These are phyloP conservation scores for Cochlearia excelsa DNA, from an alignment of 345 rosid genomes.

Conservation along the genomic window DNA sequence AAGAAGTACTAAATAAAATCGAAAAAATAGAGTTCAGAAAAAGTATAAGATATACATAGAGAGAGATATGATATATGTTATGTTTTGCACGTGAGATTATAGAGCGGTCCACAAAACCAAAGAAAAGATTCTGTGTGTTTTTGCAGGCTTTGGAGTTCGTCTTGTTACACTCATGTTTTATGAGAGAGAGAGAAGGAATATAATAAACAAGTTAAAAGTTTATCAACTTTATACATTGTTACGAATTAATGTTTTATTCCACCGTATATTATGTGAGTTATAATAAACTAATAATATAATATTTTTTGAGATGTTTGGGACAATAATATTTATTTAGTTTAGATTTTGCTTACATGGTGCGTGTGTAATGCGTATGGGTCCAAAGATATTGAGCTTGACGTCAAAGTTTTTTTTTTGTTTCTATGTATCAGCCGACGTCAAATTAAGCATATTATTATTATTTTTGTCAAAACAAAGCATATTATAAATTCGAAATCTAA, in stretches of 20 bases:
- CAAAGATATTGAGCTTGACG: slow-evolving; percentile 3
- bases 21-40: slow-evolving; percentile 18
- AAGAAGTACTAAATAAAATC: slow-evolving; percentile 24
- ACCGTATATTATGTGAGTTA: slow-evolving; percentile 28
- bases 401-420: slow-evolving; percentile 23
- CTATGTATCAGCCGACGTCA: slow-evolving; percentile 32
- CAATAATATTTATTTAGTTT: background rate
- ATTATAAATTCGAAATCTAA: slow-evolving; percentile 22
- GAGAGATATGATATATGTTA: slow-evolving; percentile 21
- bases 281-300: slow-evolving; percentile 1
- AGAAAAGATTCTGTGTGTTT: slow-evolving; percentile 41
- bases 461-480: no score
- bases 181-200: slow-evolving; percentile 8
- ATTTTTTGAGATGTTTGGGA: background rate
- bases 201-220: slow-evolving; percentile 10
- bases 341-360: slow-evolving; percentile 23
- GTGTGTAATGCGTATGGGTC: slow-evolving; percentile 18
- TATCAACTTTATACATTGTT: slow-evolving; percentile 21
- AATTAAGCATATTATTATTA: background rate
- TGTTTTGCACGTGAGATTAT: slow-evolving; percentile 40
- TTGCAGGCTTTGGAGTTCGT: slow-evolving; percentile 39
- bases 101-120: slow-evolving; percentile 40
- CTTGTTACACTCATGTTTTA: slow-evolving; percentile 38
- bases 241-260: slow-evolving; percentile 12
- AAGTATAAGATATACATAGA: slow-evolving; percentile 14